Evolutionary conservation across 2,329 filamentous ascomycete species (phyloP).

Genomic region (Clarireedia paspali): DNA sequence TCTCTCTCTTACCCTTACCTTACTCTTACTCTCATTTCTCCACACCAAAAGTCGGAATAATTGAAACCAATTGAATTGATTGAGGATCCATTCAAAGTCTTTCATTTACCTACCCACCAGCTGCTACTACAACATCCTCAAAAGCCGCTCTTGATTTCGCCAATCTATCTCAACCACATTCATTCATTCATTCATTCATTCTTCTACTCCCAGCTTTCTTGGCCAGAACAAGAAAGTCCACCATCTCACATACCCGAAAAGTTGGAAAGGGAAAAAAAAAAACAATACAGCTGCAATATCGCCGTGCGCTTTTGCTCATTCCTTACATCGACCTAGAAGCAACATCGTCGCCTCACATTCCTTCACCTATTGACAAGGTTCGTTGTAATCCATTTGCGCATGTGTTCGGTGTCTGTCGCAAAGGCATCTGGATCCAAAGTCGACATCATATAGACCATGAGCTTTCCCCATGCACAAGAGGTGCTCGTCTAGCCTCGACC

Average conservation of each 20-base stretch:
- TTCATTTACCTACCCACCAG: background rate
- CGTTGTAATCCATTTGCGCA: background rate
- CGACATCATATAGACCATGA: background rate
- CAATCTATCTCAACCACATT: background rate
- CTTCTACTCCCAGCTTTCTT: background rate
- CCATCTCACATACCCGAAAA: too few species aligned
- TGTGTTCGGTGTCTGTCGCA: background rate
- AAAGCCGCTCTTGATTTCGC: background rate
- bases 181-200: background rate
- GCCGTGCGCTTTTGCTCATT: constrained; percentile 1
- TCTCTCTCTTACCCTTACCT: background rate
- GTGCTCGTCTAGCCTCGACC: too few species aligned
- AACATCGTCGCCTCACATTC: background rate
- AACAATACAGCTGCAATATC: constrained; percentile 1
- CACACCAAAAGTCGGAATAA: background rate
- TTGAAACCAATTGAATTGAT: background rate
- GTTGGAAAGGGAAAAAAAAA: background rate
- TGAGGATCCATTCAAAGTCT: background rate
- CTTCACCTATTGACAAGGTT: background rate
- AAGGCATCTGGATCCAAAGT: background rate
- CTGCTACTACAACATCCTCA: too few species aligned
- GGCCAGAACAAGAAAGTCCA: background rate
- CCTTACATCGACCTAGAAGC: background rate
- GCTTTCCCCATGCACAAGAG: background rate
- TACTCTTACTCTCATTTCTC: too few species aligned